Conservation (phyloP, 1,284 basidiomycete genomes). For the Lentinula novae-zelandiae region DNA sequence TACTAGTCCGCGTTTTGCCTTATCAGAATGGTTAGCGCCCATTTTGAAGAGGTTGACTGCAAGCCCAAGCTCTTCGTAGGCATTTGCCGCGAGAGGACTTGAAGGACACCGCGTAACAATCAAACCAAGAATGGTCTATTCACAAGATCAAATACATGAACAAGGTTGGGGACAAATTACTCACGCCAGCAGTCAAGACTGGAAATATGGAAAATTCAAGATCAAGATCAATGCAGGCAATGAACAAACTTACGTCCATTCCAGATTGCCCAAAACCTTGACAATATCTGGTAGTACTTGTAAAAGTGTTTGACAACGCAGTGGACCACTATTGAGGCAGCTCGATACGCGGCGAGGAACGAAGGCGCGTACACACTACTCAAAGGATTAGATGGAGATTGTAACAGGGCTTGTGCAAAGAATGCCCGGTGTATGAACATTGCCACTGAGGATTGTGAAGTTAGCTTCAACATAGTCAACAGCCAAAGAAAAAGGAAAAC, state of each 20-base stretch:
- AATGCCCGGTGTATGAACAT: constrained; percentile 46
- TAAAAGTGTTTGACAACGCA: constrained; percentile 5
- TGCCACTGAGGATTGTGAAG: constrained; percentile 30
- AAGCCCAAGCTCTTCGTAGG: constrained; percentile 8
- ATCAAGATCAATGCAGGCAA: no score
- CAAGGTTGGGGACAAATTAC: background rate
- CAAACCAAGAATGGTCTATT: constrained; percentile 5
- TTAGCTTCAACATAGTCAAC: background rate
- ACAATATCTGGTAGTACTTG: background rate
- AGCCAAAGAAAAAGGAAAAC: background rate
- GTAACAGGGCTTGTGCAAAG: constrained; percentile 43
- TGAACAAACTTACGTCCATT: background rate
- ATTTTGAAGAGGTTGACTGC: constrained; percentile 2
- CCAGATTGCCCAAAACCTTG: constrained; percentile 8
- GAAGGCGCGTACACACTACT: constrained; percentile 39
- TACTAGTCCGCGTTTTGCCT: constrained; percentile 8
- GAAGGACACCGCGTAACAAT: constrained; percentile 9
- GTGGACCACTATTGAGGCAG: constrained; percentile 36
- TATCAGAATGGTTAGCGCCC: background rate
- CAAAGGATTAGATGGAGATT: constrained; percentile 34
- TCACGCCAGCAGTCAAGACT: background rate
- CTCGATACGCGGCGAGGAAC: constrained; percentile 41
- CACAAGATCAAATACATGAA: background rate
- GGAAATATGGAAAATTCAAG: background rate
- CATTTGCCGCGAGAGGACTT: background rate